A percentile compares a stretch with the other conserved stretches of the same genome.
Evolutionary conservation across 164 flowering plant genomes (phyloP).

Genomic region (Stephania japonica): DNA sequence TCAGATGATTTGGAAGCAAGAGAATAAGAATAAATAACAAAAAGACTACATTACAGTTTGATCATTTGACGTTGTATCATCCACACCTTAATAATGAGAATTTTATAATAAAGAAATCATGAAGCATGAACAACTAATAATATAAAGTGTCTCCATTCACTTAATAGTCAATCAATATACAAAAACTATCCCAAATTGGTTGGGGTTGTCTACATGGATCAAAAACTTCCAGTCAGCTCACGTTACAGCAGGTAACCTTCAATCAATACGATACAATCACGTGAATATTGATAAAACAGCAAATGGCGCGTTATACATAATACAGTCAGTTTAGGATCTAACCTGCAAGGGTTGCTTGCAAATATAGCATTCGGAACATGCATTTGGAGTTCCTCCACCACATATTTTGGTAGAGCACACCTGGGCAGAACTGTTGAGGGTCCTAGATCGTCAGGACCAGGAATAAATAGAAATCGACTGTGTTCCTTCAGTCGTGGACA

Average conservation of each 20-base stretch:
- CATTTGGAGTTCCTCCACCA: conserved; percentile 71
- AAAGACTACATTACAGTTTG: not conserved
- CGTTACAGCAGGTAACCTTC: too few relatives aligned
- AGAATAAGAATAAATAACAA: too few relatives aligned
- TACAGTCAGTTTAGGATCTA: not conserved
- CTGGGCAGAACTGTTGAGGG: conserved; percentile 84
- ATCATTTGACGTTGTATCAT: not conserved
- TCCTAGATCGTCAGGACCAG: conserved; percentile 96
- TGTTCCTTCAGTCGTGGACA: conserved; percentile 66
- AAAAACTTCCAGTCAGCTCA: too few relatives aligned
- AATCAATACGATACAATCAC: too few relatives aligned
- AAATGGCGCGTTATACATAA: too few relatives aligned
- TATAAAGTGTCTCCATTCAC: not conserved
- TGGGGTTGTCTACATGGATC: too few relatives aligned
- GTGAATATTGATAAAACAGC: too few relatives aligned
- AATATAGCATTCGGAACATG: conserved; percentile 70
- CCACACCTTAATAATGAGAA: not conserved
- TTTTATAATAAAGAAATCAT: not conserved
- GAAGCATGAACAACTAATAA: not conserved
- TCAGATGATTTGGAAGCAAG: not conserved
- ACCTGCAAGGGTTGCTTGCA: conserved; percentile 96
- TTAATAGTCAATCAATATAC: not conserved
- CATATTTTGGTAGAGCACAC: conserved; percentile 68
- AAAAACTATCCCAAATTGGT: too few relatives aligned
- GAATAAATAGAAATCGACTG: conserved; percentile 81